Evolutionary conservation across 371 early-diverging fungal species (phyloP).

Genomic region (Mucor circinelloides): DNA sequence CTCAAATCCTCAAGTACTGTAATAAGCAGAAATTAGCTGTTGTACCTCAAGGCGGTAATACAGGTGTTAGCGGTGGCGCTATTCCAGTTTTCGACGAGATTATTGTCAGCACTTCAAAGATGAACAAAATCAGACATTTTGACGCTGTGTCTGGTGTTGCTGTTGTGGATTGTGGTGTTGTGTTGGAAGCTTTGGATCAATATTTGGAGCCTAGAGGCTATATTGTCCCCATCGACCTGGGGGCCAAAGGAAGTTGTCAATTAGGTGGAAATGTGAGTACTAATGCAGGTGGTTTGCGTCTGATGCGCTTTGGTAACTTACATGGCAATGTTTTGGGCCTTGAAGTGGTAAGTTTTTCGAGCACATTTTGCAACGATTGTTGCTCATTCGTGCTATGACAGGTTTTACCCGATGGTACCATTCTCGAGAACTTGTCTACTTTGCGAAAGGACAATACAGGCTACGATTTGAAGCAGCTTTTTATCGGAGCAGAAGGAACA

Average conservation of each 20-base stretch:
- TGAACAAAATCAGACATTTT: conserved; percentile 79
- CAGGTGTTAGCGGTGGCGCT: conserved; percentile 70
- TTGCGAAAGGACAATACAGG: conserved; percentile 91
- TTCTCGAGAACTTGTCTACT: conserved; percentile 80
- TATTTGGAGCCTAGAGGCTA: conserved; percentile 77
- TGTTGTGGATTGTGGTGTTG: conserved; percentile 87
- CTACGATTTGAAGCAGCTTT: conserved; percentile 92
- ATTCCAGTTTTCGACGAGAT: conserved; percentile 93
- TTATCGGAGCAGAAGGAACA: conserved; percentile 97
- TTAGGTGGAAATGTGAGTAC: conserved; percentile 97
- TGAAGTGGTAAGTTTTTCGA: conserved; percentile 58
- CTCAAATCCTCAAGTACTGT: conserved; percentile 84
- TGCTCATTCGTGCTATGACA: neutral
- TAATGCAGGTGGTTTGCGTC: conserved; percentile 94
- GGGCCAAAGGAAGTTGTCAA: conserved; percentile 83
- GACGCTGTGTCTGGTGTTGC: conserved; percentile 83
- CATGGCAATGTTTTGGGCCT: conserved; percentile 90
- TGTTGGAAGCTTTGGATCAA: conserved; percentile 83
- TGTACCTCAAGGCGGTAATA: conserved; percentile 96
- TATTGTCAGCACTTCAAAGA: conserved; percentile 71
- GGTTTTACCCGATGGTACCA: conserved; percentile 85
- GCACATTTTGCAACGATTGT: neutral
- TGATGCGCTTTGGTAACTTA: conserved; percentile 89
- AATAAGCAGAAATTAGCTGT: conserved; percentile 80
- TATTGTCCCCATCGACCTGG: conserved; percentile 87